A percentile compares a stretch with the other conserved stretches of the same genome.
Conservation (phyloP, 2,329 filamentous ascomycete species). For the Venturia carpophila region DNA sequence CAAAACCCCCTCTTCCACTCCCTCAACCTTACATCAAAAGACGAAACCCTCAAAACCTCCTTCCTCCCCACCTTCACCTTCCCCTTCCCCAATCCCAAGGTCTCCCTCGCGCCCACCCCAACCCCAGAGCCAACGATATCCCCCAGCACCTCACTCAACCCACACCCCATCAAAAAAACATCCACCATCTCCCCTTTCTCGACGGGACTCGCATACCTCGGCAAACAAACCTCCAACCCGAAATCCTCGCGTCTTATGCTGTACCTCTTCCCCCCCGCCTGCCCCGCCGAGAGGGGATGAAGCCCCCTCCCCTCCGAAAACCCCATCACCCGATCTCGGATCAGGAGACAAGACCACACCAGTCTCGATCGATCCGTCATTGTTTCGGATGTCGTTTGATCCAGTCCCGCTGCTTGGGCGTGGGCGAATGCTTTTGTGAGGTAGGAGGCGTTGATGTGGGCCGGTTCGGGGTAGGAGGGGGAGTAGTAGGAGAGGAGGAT, state of each 20-base stretch:
- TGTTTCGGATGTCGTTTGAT: constrained; percentile 9
- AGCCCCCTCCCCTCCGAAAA: background rate
- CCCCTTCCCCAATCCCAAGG: background rate
- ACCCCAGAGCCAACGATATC: constrained; percentile 11
- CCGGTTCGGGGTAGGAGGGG: constrained; percentile 10
- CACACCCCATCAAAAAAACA: constrained; percentile 8
- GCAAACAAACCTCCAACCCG: constrained; percentile 16
- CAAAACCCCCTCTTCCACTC: constrained; percentile 18
- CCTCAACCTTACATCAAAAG: constrained; percentile 16
- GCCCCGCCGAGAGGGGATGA: background rate
- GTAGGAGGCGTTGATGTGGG: constrained; percentile 9
- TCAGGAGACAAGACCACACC: constrained; percentile 12
- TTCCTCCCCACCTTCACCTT: background rate
- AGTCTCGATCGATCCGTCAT: constrained; percentile 16
- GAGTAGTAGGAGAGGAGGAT: constrained; percentile 17
- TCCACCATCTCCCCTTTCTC: background rate
- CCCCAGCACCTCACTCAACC: constrained; percentile 13
- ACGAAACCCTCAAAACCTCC: constrained; percentile 14
- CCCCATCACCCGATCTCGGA: constrained; percentile 9
- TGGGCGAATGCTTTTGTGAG: constrained; percentile 15
- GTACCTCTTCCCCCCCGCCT: background rate
- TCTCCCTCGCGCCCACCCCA: background rate
- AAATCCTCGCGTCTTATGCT: constrained; percentile 15
- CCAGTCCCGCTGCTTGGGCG: constrained; percentile 1
- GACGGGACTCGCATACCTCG: background rate